Base-by-base conservation (phyloP, 768 basidiomycete genomes). In the Russula dissimulans region DNA sequence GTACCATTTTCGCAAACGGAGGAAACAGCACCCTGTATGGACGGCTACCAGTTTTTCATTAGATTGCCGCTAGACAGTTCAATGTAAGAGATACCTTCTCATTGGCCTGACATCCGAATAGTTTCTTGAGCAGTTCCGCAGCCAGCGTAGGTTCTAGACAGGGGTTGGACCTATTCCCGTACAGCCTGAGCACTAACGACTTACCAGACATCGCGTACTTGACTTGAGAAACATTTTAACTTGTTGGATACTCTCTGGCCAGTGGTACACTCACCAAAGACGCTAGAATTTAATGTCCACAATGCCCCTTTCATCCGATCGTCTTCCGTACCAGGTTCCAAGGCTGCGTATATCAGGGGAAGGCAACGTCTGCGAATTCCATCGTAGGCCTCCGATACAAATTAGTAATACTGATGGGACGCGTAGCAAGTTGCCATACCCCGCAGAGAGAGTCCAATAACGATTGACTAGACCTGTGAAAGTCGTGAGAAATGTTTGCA, bases 271-370 rank as follows among this genome's bases (percentile, higher is more conserved):
- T 66, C 65, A 73, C 87, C 85, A 63, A 91, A 84, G 5, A 77
- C 76, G 10, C 83, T 75, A 9, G 78, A 75, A 67, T 88, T 85
- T 34, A 92, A 69, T 4, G 86, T 85, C 82, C 89, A 92, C 18
- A 93, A 72, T 3, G 90, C 89, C 10, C 93, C 93, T 74, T 97
- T 95, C 85, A 93, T 90, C n/a, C 87, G 80, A 69, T 92, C 90
- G 66, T 90, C 89, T 42, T 94, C 91, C 18, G 79, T 79, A 3
- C 86, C 89, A 6, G 85, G 83, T 52, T 80, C 76, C 54, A 87
- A 72, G 5, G 81, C 79, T 43, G 76, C 70, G 61, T 82, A 81
- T n/a, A 87, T 70, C 45, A 74, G 61, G 9, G 86, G 85, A 18
- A 87, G 74, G 41, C 79, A 79, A n/a, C 86, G 81, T 15, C 77